Evolutionary conservation across 331 rosid species (phyloP).

Genomic region (Cydonia oblonga): DNA sequence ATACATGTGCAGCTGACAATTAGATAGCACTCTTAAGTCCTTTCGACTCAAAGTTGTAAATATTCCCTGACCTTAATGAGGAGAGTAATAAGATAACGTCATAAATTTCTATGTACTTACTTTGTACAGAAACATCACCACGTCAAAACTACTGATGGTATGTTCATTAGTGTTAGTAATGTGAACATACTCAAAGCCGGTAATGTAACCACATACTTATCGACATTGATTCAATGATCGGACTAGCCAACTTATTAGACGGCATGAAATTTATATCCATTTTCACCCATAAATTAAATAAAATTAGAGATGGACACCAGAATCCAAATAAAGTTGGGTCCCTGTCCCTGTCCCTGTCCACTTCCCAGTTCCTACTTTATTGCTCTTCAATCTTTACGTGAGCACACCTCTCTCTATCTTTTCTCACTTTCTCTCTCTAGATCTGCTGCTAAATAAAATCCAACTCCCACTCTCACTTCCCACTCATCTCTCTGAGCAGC

Average conservation of each 20-base stretch:
- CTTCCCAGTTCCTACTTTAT: neutral
- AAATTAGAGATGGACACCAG: neutral
- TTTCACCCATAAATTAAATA: neutral
- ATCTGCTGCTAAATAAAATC: neutral
- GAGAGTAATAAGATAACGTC: too few species aligned
- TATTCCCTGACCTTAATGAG: too few species aligned
- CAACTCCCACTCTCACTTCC: neutral
- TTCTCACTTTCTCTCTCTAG: neutral
- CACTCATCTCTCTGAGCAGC: neutral
- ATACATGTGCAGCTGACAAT: too few species aligned
- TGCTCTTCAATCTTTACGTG: neutral
- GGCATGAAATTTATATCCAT: too few species aligned
- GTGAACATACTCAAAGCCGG: neutral
- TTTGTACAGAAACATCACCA: too few species aligned
- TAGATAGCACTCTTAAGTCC: too few species aligned
- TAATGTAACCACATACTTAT: neutral
- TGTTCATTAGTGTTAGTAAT: too few species aligned
- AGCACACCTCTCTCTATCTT: neutral
- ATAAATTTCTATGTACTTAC: too few species aligned
- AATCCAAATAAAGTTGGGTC: neutral
- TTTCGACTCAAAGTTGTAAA: too few species aligned
- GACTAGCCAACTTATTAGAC: neutral
- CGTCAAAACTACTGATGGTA: too few species aligned
- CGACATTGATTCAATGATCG: neutral
- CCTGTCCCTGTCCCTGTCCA: neutral